Conservation (phyloP, 495 filamentous ascomycete genomes). For the Aspergillus cavernicola region DNA sequence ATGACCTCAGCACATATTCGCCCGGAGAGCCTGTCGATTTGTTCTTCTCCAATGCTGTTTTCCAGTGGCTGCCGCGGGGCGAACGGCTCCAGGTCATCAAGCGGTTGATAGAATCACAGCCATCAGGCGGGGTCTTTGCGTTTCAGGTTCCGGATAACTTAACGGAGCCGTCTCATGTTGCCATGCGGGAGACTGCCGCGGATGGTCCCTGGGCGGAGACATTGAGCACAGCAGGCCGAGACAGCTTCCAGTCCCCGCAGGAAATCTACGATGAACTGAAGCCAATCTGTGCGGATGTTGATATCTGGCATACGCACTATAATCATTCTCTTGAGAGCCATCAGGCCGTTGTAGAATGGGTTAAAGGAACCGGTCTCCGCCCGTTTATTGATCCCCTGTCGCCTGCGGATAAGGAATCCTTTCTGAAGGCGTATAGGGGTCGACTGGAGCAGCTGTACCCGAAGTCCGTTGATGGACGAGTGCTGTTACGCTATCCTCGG, state of each 20-base stretch:
- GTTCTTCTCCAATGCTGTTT: conserved; percentile 52
- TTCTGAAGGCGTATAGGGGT: conserved; percentile 39
- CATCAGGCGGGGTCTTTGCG: conserved; percentile 45
- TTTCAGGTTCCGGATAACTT: conserved; percentile 54
- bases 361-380: conserved; percentile 50
- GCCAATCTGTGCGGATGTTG: conserved; percentile 35
- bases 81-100: conserved; percentile 41
- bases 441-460: conserved; percentile 36
- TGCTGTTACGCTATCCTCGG: conserved; percentile 44
- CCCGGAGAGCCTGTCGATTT: conserved; percentile 36
- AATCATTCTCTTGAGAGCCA: conserved; percentile 46
- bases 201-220: conserved; percentile 36
- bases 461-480: conserved; percentile 36
- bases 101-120: conserved; percentile 34
- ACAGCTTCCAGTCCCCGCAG: conserved; percentile 40
- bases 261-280: conserved; percentile 44
- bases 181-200: conserved; percentile 42
- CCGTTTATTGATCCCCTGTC: conserved; percentile 46
- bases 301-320: conserved; percentile 52
- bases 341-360: conserved; percentile 53
- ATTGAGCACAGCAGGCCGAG: conserved; percentile 37
- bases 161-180: conserved; percentile 41
- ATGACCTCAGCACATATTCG: conserved; percentile 35
- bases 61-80: conserved; percentile 49
- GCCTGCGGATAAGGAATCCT: conserved; percentile 30